These are phyloP conservation scores for Bolboschoenus planiculmis DNA, from an alignment of 176 grass and related monocot species.

Conservation along the genomic window DNA sequence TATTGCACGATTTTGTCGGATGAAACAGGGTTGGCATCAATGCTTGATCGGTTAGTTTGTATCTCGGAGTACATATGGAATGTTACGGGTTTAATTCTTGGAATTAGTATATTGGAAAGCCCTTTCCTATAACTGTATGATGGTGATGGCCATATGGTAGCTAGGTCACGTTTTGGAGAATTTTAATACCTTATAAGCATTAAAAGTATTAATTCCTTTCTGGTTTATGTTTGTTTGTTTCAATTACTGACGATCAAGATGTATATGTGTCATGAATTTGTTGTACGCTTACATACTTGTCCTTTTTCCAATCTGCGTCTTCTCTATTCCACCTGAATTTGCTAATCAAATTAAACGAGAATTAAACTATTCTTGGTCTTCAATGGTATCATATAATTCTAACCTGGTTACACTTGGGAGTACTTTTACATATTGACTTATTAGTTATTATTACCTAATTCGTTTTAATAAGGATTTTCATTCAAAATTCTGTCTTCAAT, in stretches of 20 bases:
- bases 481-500: too few species aligned
- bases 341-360: not conserved
- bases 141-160: constrained; percentile 24
- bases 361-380: not conserved
- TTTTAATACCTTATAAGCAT: constrained; percentile 30
- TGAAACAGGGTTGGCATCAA: constrained; percentile 23
- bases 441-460: too few species aligned
- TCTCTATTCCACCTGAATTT: not conserved
- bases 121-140: constrained; percentile 26
- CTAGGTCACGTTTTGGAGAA: constrained; percentile 37
- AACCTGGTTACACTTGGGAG: not conserved
- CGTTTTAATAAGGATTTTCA: not conserved
- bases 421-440: not conserved
- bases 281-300: not conserved
- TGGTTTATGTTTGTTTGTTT: constrained; percentile 14
- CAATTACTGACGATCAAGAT: not conserved
- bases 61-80: constrained; percentile 51
- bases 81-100: constrained; percentile 27
- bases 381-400: too few species aligned
- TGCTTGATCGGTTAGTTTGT: constrained; percentile 32
- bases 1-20: constrained; percentile 94
- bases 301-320: too few species aligned
- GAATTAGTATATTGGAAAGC: constrained; percentile 33
- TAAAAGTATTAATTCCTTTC: constrained; percentile 20
- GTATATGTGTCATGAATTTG: not conserved